A percentile compares a stretch with the other conserved stretches of the same genome.
phyloP scores from a whole-genome alignment of 805 yeast genomes.

The Metschnikowia hibisci region DNA sequence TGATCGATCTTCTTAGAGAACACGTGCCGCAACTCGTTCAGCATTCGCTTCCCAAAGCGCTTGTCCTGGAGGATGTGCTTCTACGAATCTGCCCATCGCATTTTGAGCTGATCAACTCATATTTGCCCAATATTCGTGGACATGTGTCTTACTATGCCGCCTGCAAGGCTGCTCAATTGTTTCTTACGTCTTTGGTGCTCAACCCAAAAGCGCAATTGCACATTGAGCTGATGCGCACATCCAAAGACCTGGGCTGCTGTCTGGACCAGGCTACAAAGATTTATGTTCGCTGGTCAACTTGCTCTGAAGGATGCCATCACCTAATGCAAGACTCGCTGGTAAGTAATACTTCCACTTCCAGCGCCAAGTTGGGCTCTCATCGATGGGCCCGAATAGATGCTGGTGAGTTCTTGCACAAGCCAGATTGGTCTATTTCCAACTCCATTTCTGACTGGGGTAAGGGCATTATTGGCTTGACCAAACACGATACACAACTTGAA shows the following conservation, averaged over 20 bases:
- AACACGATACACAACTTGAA: slow-evolving; percentile 27
- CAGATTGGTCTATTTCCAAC: slow-evolving; percentile 19
- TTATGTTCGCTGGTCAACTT: slow-evolving; percentile 54
- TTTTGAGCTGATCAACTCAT: slow-evolving; percentile 39
- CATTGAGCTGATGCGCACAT: slow-evolving; percentile 40
- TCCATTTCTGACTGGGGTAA: slow-evolving; percentile 28
- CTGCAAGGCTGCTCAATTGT: slow-evolving; percentile 51
- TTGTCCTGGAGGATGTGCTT: slow-evolving; percentile 44
- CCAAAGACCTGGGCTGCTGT: slow-evolving; percentile 29
- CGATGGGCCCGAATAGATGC: slow-evolving; percentile 38
- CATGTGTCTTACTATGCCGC: slow-evolving; percentile 52
- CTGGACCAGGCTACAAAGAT: slow-evolving; percentile 46
- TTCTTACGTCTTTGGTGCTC: slow-evolving; percentile 53
- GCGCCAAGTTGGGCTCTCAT: slow-evolving; percentile 39
- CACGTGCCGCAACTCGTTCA: slow-evolving; percentile 51
- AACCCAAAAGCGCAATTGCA: slow-evolving; percentile 52
- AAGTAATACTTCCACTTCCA: slow-evolving; percentile 28
- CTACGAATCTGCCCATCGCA: slow-evolving; percentile 57
- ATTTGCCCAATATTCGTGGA: slow-evolving; percentile 56
- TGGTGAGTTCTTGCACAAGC: slow-evolving; percentile 12
- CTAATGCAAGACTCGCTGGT: slow-evolving; percentile 17
- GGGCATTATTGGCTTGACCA: slow-evolving; percentile 32
- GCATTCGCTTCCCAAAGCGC: slow-evolving; percentile 39
- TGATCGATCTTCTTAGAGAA: slow-evolving; percentile 44
- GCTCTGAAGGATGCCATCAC: slow-evolving; percentile 50